Evolutionary conservation across 176 grass and related monocot genomes (phyloP), one percentile per base, ranked within the genome.

Genomic region (Triticum monococcum): DNA sequence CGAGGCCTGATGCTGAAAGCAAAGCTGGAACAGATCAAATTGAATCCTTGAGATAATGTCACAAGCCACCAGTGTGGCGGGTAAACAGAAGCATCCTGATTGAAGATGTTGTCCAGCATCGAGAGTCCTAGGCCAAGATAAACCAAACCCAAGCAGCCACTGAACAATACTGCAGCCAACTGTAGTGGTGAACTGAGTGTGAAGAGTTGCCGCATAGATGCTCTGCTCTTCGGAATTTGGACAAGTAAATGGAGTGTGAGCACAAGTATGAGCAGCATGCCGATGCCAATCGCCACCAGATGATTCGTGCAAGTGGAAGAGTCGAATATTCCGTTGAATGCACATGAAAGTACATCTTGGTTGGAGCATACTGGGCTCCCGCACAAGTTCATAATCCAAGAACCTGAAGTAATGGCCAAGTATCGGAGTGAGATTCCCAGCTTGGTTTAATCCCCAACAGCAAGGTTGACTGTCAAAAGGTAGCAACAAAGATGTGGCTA

Each of bases 271-370:
- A 98, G 20, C 38, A 87, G 28, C 5, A 30, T 4, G 23, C 12
- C 28, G 22, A 83, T 57, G 17, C 22, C 85, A 38, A 73, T 60
- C 60, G 45, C 79, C 26, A 91, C 12, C 16, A 94, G 80, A 74
- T 98, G 91, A 73, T 98, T 96, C 20, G 67, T 67, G 85, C 96
- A 98, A 65, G 92, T 89, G 35, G 93, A 96, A 62, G 93, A 92
- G 64, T 91, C 64, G 9, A 92, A 75, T 12, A 88, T 25, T 68
- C 54, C 79, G 9, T 22, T 23, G 6, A 91, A 45, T 26, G 38
- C 33, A 76, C 88, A 98, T 64, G 82, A 59, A 78, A 28, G 45
- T 0, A 35, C 56, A 66, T 12, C 52, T 81, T 85, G 78, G 32
- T 89, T 36, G 12, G 81, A 84, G 79, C 93, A 98, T 52, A 87